Evolutionary conservation across 2,329 filamentous ascomycete genomes (phyloP).

Genomic region (Xylariaceae sp.): DNA sequence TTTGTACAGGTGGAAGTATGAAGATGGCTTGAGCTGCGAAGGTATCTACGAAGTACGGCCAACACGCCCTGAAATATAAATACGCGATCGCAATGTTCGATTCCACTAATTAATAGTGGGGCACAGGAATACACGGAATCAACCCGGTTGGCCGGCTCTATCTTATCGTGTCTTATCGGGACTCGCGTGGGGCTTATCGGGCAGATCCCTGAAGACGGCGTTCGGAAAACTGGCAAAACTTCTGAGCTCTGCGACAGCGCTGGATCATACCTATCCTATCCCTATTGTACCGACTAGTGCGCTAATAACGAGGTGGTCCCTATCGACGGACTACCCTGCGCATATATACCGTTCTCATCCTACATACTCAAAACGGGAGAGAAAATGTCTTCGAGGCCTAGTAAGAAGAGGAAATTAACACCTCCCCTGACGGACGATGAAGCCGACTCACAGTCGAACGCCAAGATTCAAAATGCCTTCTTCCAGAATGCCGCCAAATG

Average conservation of each 20-base stretch:
- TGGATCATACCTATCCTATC: no score
- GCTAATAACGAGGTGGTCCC: no score
- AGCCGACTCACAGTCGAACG: slow-evolving; percentile 31
- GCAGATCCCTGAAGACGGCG: slow-evolving; percentile 14
- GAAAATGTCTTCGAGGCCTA: slow-evolving; percentile 46
- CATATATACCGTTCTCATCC: neutral
- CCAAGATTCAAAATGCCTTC: slow-evolving; percentile 58
- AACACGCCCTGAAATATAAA: neutral
- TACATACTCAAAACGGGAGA: slow-evolving; percentile 34
- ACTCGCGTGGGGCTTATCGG: slow-evolving; percentile 10
- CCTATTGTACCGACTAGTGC: no score
- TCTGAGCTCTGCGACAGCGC: slow-evolving; percentile 7
- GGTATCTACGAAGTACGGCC: no score
- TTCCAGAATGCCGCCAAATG: slow-evolving; percentile 73
- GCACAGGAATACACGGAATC: slow-evolving; percentile 23
- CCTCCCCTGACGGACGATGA: slow-evolving; percentile 49
- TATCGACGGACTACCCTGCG: neutral
- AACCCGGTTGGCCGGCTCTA: slow-evolving; percentile 21
- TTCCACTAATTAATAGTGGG: slow-evolving; percentile 14
- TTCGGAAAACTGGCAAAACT: slow-evolving; percentile 19
- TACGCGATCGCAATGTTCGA: neutral
- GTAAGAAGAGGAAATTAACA: slow-evolving; percentile 56
- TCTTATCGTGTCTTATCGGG: slow-evolving; percentile 13
- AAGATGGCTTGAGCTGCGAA: neutral
- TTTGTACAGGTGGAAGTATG: neutral